Evolutionary conservation across 495 filamentous ascomycete species (phyloP).

Genomic region (Xylaria castorea): DNA sequence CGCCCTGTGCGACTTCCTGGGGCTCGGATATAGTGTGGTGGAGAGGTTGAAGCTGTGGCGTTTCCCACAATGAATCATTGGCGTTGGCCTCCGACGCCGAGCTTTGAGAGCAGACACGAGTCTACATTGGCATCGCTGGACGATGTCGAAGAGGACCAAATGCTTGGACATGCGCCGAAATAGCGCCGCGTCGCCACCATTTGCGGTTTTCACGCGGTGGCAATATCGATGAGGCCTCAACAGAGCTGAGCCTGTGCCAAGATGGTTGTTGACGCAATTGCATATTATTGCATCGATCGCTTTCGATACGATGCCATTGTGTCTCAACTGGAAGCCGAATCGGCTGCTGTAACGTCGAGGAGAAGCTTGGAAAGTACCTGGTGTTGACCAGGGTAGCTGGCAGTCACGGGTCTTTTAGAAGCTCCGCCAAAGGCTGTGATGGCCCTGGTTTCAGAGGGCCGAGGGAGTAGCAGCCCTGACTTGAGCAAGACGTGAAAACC

Average conservation of each 20-base stretch:
- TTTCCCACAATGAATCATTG: conserved; percentile 35
- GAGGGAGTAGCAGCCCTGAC: background rate
- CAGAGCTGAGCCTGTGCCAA: background rate
- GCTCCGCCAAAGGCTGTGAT: background rate
- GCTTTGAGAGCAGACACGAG: background rate
- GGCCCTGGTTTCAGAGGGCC: background rate
- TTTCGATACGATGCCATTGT: background rate
- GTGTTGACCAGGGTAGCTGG: background rate
- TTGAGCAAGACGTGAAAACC: background rate
- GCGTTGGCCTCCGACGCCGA: conserved; percentile 2
- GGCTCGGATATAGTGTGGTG: conserved; percentile 42
- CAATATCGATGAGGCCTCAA: background rate
- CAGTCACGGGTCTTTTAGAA: background rate
- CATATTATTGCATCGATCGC: background rate
- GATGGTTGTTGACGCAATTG: background rate
- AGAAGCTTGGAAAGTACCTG: too few relatives aligned
- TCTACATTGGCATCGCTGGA: background rate
- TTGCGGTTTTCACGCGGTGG: background rate
- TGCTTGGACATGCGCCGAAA: background rate
- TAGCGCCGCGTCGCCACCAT: background rate
- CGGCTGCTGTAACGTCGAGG: background rate
- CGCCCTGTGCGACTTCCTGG: conserved; percentile 39
- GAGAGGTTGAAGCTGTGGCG: conserved; percentile 40
- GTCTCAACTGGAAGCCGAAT: background rate
- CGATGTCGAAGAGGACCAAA: background rate